A percentile compares a stretch with the other conserved stretches of the same genome.
Conservation (phyloP, 345 rosid genomes). For the Ceriops decandra region DNA sequence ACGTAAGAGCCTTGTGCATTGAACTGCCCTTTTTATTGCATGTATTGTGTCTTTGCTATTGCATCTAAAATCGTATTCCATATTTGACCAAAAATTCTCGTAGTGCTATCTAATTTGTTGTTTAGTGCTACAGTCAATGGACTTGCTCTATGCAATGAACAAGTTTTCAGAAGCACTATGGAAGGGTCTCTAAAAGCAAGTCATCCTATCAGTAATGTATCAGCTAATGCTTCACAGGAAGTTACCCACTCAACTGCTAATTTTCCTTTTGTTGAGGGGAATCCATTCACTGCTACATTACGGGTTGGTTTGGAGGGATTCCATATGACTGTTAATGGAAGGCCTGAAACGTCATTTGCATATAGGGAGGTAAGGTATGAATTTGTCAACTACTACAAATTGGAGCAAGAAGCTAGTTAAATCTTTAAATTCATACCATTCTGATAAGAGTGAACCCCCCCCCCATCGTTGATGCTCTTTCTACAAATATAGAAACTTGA, state of each 20-base stretch:
- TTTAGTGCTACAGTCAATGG: slow-evolving; percentile 61
- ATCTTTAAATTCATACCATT: slow-evolving; percentile 1
- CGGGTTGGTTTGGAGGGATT: slow-evolving; percentile 84
- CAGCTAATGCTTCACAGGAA: slow-evolving; percentile 35
- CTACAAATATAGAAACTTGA: slow-evolving; percentile 59
- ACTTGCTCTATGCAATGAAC: slow-evolving; percentile 73
- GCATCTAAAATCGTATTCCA: too few relatives aligned
- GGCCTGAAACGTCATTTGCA: slow-evolving; percentile 76
- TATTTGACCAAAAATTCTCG: slow-evolving; percentile 2
- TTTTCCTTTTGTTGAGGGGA: slow-evolving; percentile 75
- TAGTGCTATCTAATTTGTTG: slow-evolving; percentile 17
- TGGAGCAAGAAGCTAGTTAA: slow-evolving; percentile 6
- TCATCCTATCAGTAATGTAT: slow-evolving; percentile 25
- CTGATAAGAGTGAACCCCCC: slow-evolving; percentile 2
- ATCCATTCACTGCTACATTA: slow-evolving; percentile 69
- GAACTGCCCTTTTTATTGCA: too few relatives aligned
- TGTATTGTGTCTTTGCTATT: too few relatives aligned
- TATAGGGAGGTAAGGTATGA: slow-evolving; percentile 67
- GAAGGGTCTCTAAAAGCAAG: slow-evolving; percentile 45
- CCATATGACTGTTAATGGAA: slow-evolving; percentile 86
- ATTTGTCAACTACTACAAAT: slow-evolving; percentile 4
- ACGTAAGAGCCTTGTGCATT: too few relatives aligned
- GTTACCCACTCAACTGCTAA: slow-evolving; percentile 43
- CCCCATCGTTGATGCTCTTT: slow-evolving; percentile 7
- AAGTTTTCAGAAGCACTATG: slow-evolving; percentile 38